These are phyloP conservation scores for Claviceps sp. DNA, from an alignment of 2,329 filamentous ascomycete species.

Conservation along the genomic window DNA sequence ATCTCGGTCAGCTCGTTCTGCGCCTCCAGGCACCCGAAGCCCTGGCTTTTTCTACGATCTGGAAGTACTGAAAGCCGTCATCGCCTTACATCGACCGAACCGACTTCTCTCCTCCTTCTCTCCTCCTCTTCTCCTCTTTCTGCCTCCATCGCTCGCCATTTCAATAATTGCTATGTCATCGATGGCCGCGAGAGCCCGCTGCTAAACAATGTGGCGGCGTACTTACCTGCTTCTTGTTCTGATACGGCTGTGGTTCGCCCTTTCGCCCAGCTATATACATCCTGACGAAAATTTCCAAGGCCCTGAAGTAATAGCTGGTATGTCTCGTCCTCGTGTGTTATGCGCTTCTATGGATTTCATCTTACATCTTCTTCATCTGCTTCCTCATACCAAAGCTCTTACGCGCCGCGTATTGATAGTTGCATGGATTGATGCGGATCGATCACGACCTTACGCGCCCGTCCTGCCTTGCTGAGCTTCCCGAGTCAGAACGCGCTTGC, in stretches of 20 bases:
- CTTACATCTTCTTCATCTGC: background rate
- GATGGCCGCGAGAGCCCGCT: slow-evolving; percentile 4
- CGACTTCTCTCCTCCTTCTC: background rate
- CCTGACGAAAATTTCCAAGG: slow-evolving; percentile 99
- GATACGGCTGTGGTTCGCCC: slow-evolving; percentile 83
- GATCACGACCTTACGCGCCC: background rate
- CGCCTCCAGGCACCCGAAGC: background rate
- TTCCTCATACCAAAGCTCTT: background rate
- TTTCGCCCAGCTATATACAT: slow-evolving; percentile 92
- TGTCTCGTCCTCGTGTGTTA: slow-evolving; percentile 16
- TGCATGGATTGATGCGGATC: background rate
- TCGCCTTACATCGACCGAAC: slow-evolving; percentile 1
- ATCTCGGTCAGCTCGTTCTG: background rate
- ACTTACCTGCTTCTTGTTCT: slow-evolving; percentile 74
- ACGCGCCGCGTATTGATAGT: background rate
- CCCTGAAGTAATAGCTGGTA: slow-evolving; percentile 92
- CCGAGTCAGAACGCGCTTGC: background rate
- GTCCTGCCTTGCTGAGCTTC: background rate
- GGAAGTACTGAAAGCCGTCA: background rate
- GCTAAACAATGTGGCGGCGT: slow-evolving; percentile 68
- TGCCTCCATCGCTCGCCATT: slow-evolving; percentile 6
- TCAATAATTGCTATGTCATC: slow-evolving; percentile 15
- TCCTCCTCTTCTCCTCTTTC: slow-evolving; percentile 3
- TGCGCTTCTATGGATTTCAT: background rate
- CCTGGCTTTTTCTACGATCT: slow-evolving; percentile 5